Evolutionary conservation across 1,139 yeast species (phyloP).

Genomic region (Diutina mesorugosa): DNA sequence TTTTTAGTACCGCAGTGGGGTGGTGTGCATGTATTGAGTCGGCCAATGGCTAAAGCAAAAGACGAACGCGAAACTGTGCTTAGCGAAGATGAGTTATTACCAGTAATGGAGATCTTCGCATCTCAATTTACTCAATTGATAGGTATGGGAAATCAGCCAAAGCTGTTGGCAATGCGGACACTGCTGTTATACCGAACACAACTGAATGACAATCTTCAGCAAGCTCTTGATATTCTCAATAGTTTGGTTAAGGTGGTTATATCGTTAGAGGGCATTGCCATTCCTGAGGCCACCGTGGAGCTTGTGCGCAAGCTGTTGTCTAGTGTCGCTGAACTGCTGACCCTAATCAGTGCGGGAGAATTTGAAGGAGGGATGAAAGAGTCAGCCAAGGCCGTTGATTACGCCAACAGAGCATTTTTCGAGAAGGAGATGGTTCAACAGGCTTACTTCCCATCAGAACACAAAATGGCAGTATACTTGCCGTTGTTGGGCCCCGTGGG

Average conservation of each 20-base stretch:
- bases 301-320: conserved; percentile 18
- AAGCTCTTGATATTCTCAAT: conserved; percentile 43
- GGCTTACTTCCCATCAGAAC: conserved; percentile 89
- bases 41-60: conserved; percentile 14
- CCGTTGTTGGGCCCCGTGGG: conserved; percentile 81
- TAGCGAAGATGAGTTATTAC: conserved; percentile 34
- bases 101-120: conserved; percentile 56
- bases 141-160: conserved; percentile 47
- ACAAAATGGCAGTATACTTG: conserved; percentile 81
- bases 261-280: conserved; percentile 65
- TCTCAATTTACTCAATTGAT: conserved; percentile 62
- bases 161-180: conserved; percentile 47
- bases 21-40: conserved; percentile 42
- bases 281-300: conserved; percentile 51
- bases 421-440: conserved; percentile 94
- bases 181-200: conserved; percentile 54
- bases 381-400: conserved; percentile 42
- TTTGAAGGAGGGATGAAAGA: conserved; percentile 36
- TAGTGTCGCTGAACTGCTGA: conserved; percentile 3
- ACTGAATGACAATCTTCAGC: conserved; percentile 38
- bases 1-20: conserved; percentile 93
- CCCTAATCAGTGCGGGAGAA: conserved; percentile 4
- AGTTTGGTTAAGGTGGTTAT: conserved; percentile 59
- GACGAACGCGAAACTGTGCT: conserved; percentile 13
- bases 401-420: conserved; percentile 72